These are phyloP conservation scores for Typha latifolia DNA, from an alignment of 176 grass and related monocot species.

Conservation along the genomic window DNA sequence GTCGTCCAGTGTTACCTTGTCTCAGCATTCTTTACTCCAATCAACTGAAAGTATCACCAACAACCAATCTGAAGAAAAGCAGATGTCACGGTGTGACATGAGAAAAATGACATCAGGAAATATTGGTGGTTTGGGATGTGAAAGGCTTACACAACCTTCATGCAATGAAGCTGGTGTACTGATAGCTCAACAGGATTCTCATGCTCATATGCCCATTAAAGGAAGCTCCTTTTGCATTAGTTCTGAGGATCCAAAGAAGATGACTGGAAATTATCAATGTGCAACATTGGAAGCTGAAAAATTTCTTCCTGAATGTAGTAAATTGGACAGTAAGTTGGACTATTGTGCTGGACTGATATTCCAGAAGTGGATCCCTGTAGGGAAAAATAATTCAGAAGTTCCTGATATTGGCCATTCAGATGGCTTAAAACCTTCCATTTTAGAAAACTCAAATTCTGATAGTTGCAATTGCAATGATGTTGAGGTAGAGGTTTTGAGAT, in stretches of 20 bases:
- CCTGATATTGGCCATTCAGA: slow-evolving; percentile 1
- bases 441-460: neutral
- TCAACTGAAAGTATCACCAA: slow-evolving; percentile 10
- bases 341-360: slow-evolving; percentile 12
- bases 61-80: neutral
- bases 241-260: neutral
- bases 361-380: slow-evolving; percentile 48
- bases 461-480: neutral
- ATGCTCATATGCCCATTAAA: neutral
- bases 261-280: slow-evolving; percentile 3
- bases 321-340: slow-evolving; percentile 11
- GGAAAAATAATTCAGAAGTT: slow-evolving; percentile 16
- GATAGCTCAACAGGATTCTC: neutral
- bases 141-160: too few species aligned
- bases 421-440: neutral
- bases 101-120: slow-evolving; percentile 12
- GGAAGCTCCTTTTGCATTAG: neutral
- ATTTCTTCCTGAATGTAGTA: slow-evolving; percentile 9
- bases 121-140: neutral
- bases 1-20: slow-evolving; percentile 11
- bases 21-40: slow-evolving; percentile 8
- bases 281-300: slow-evolving; percentile 20
- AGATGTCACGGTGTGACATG: slow-evolving; percentile 3
- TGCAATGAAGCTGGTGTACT: too few species aligned
- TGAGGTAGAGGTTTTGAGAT: neutral